Evolutionary conservation across 257 asterid species (phyloP).

Genomic region (Solanum phureja): DNA sequence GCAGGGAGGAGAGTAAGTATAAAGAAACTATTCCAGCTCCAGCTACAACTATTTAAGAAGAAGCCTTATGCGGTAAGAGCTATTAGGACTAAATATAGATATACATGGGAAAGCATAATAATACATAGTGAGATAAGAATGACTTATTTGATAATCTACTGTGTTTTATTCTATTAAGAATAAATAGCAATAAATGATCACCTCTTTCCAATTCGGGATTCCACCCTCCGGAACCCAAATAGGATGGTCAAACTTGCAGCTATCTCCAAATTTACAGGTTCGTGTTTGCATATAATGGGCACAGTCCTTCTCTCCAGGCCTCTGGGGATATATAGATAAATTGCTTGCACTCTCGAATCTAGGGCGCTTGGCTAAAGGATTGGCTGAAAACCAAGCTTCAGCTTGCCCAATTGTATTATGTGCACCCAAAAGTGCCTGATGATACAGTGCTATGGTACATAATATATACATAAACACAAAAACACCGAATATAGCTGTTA

Average conservation of each 20-base stretch:
- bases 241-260: conserved; percentile 99
- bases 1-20: background rate
- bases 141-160: conserved; percentile 18
- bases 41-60: background rate
- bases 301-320: conserved; percentile 99
- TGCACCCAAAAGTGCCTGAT: conserved; percentile 78
- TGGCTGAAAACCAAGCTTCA: conserved; percentile 90
- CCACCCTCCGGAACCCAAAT: conserved; percentile 99
- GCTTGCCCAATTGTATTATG: conserved; percentile 78
- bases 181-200: conserved; percentile 51
- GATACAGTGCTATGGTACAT: conserved; percentile 81
- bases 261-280: conserved; percentile 95
- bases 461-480: conserved; percentile 51
- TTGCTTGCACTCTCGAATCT: conserved; percentile 83
- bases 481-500: conserved; percentile 29
- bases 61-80: background rate
- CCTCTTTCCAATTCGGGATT: conserved; percentile 99
- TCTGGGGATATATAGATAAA: conserved; percentile 96
- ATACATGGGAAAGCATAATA: background rate
- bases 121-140: conserved; percentile 9
- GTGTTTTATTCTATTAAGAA: background rate
- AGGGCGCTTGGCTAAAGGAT: conserved; percentile 92
- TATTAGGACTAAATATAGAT: background rate
- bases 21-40: background rate
- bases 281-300: conserved; percentile 99